Conservation (phyloP, 2,329 filamentous ascomycete genomes). For the Metarhizium guizhouense region DNA sequence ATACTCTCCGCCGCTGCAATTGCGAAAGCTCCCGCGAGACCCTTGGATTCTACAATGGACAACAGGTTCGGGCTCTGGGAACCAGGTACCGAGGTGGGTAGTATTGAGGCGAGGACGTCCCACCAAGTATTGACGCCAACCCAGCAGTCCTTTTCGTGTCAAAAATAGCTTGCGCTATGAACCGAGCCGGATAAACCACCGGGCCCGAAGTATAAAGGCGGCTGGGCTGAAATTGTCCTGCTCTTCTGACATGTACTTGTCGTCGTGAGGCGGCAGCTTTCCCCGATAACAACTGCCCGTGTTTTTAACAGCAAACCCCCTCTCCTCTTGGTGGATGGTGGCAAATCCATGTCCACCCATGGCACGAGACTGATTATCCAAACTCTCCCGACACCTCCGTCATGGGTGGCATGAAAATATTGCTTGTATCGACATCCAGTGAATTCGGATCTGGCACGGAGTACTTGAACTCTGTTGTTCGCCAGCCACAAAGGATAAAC, state of each 20-base stretch:
- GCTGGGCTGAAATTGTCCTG: too few species aligned
- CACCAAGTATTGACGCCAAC: background rate
- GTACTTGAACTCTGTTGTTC: background rate
- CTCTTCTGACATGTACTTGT: too few species aligned
- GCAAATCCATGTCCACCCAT: background rate
- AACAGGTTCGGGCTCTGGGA: background rate
- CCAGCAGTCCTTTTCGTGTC: too few species aligned
- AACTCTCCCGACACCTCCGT: constrained; percentile 1
- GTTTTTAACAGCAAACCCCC: background rate
- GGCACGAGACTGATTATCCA: background rate
- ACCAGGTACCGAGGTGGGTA: too few species aligned
- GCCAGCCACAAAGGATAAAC: background rate
- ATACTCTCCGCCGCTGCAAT: background rate
- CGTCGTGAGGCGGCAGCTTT: too few species aligned
- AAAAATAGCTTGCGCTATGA: too few species aligned
- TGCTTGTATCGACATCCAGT: background rate
- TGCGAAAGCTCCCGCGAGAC: background rate
- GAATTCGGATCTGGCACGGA: background rate
- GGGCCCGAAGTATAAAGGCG: too few species aligned
- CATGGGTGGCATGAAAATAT: constrained; percentile 1
- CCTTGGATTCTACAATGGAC: background rate
- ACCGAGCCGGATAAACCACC: too few species aligned
- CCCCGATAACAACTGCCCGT: too few species aligned
- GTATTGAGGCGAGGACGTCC: too few species aligned
- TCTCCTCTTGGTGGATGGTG: background rate